Evolutionary conservation across 2,329 filamentous ascomycete genomes (phyloP).

Genomic region (Beauveria caledonica): DNA sequence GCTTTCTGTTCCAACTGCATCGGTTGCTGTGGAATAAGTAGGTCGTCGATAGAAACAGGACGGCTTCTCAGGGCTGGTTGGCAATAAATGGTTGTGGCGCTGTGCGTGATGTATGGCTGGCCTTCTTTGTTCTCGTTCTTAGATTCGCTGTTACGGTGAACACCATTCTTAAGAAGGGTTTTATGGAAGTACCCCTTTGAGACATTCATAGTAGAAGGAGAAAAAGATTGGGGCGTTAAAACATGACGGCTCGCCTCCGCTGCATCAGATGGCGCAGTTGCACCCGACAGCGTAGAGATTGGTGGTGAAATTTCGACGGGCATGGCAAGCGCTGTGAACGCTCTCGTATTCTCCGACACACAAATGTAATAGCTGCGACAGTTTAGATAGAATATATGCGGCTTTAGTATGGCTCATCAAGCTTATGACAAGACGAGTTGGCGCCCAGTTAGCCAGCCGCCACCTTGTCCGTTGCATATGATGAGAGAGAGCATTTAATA

Average conservation of each 20-base stretch:
- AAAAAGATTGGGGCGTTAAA: background rate
- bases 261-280: background rate
- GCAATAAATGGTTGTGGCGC: background rate
- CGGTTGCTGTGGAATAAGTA: background rate
- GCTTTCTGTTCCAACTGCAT: background rate
- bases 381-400: too few species aligned
- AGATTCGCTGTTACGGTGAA: too few species aligned
- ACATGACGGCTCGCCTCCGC: background rate
- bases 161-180: background rate
- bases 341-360: background rate
- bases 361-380: background rate
- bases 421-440: background rate
- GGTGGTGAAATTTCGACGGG: background rate
- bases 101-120: too few species aligned
- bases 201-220: background rate
- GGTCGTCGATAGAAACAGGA: background rate
- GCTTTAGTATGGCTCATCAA: background rate
- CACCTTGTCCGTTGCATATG: too few species aligned
- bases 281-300: background rate
- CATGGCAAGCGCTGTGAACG: background rate
- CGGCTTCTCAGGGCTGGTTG: background rate
- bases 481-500: too few species aligned
- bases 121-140: too few species aligned
- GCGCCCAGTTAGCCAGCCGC: background rate
- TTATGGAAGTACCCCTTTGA: background rate